Percentiles rank a stretch among this genome's conserved stretches.
Conservation (phyloP, 2,329 filamentous ascomycete species). For the Corinectria fuckeliana region DNA sequence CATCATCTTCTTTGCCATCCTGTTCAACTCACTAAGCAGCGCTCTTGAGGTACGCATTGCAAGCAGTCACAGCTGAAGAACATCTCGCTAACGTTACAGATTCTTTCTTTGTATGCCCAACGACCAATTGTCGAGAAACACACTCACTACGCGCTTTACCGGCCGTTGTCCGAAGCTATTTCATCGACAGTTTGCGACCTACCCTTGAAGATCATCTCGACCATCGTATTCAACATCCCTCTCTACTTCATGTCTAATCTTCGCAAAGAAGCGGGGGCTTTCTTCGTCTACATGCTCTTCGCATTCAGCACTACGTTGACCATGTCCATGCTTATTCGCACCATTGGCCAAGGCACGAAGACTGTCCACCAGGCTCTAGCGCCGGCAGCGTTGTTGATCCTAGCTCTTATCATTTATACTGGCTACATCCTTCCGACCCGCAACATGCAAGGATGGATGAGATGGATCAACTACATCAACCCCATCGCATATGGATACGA, state of each 20-base stretch:
- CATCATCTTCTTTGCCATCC: constrained; percentile 56
- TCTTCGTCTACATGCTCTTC: constrained; percentile 54
- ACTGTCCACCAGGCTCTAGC: constrained; percentile 55
- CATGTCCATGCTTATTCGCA: constrained; percentile 53
- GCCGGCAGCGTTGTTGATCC: constrained; percentile 45
- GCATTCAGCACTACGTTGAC: constrained; percentile 45
- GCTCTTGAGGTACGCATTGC: constrained; percentile 35
- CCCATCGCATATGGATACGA: constrained; percentile 61
- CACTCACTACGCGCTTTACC: constrained; percentile 44
- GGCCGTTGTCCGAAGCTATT: constrained; percentile 40
- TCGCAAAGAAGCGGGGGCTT: constrained; percentile 50
- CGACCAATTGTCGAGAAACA: constrained; percentile 45
- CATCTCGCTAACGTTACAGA: constrained; percentile 34
- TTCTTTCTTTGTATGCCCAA: constrained; percentile 41
- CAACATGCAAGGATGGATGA: constrained; percentile 22
- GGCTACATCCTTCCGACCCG: constrained; percentile 54
- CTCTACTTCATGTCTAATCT: constrained; percentile 58
- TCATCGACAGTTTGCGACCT: constrained; percentile 47
- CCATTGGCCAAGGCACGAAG: constrained; percentile 50
- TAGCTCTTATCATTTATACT: constrained; percentile 45
- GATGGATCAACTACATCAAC: constrained; percentile 70
- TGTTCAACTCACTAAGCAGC: constrained; percentile 55
- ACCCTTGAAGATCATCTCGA: constrained; percentile 47
- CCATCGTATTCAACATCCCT: constrained; percentile 50
- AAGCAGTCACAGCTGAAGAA: too few relatives aligned